Evolutionary conservation across 2,329 filamentous ascomycete species (phyloP), one percentile per base, ranked within the genome.

Genomic region (Aureobasidium subglaciale): DNA sequence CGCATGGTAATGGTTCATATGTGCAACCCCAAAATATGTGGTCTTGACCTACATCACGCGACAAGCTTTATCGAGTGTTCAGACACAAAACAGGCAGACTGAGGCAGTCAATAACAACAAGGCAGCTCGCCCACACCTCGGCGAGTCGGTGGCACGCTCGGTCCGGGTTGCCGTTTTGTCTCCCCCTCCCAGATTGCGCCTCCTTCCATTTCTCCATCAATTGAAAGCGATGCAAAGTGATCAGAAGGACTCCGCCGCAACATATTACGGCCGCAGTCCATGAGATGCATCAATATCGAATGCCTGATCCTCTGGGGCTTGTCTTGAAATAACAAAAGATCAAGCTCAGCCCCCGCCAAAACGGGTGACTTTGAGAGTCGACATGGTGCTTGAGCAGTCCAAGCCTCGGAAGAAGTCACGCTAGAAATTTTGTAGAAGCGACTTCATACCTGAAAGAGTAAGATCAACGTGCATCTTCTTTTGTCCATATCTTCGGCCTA

Each of bases 341-440:
- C 7, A 25, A 20, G 20, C 32, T 37, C n/a, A 25, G 30, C 30
- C 20, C 25, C 16, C 9, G 16, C n/a, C n/a, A 15, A 22, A n/a
- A 9, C 8, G 1, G n/a, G 32, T 49, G 45, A 49, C 45, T 30
- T 48, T 15, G 29, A 15, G 15, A 10, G n/a, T 8, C 16, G 5
- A 18, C 32, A 24, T 11, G 4, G 30, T 52, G 50, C 50, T 55
- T 55, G 25, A 30, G 10, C 15, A n/a, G 50, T 55, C 50, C 29
- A 46, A 55, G 53, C 53, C 53, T 55, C 41, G 18, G n/a, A 15
- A n/a, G 27, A 49, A 40, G 18, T 16, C 41, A 25, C 55, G 55
- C 55, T 56, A 56, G 55, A 56, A 56, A 30, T n/a, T 9, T 37
- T 34, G n/a, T 52, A 20, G 55, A 56, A 56, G 53, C 11, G 13